These are phyloP conservation scores for Francoa sonchifolia DNA, from an alignment of 441 rosid genomes.

Conservation along the genomic window DNA sequence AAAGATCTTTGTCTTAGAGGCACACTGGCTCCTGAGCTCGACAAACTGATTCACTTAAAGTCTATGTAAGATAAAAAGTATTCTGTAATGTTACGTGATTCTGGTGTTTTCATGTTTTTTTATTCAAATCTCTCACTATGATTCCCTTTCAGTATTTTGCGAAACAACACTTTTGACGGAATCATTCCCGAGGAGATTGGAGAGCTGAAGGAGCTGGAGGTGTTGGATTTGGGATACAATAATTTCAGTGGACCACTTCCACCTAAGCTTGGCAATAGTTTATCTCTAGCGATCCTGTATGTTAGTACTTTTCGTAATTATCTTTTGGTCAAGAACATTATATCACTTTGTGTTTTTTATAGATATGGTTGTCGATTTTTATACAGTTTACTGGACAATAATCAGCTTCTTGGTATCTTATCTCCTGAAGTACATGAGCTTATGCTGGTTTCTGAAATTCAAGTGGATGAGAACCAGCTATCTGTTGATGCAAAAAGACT, in stretches of 20 bases:
- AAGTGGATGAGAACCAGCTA: slow-evolving; percentile 22
- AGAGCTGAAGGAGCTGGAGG: slow-evolving; percentile 28
- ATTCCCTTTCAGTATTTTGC: slow-evolving; percentile 22
- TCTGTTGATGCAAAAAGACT: slow-evolving; percentile 17
- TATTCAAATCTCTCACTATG: neutral
- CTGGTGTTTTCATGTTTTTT: neutral
- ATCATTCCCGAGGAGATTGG: slow-evolving; percentile 27
- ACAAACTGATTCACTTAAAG: slow-evolving; percentile 25
- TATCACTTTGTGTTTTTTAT: neutral
- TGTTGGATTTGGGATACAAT: slow-evolving; percentile 33
- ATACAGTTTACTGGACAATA: slow-evolving; percentile 32
- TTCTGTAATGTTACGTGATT: neutral
- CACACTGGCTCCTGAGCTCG: slow-evolving; percentile 30
- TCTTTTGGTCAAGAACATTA: neutral
- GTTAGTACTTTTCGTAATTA: slow-evolving; percentile 10
- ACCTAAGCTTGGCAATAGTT: slow-evolving; percentile 18
- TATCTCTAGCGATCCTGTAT: slow-evolving; percentile 28
- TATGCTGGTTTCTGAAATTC: slow-evolving; percentile 21
- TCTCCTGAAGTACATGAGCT: slow-evolving; percentile 21
- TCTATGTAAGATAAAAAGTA: slow-evolving; percentile 24
- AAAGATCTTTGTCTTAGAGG: slow-evolving; percentile 36
- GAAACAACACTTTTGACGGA: slow-evolving; percentile 37
- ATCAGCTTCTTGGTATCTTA: slow-evolving; percentile 19
- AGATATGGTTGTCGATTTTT: neutral
- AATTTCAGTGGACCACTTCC: slow-evolving; percentile 33